Conservation (phyloP, 257 asterid genomes). For the Buddleja alternifolia region DNA sequence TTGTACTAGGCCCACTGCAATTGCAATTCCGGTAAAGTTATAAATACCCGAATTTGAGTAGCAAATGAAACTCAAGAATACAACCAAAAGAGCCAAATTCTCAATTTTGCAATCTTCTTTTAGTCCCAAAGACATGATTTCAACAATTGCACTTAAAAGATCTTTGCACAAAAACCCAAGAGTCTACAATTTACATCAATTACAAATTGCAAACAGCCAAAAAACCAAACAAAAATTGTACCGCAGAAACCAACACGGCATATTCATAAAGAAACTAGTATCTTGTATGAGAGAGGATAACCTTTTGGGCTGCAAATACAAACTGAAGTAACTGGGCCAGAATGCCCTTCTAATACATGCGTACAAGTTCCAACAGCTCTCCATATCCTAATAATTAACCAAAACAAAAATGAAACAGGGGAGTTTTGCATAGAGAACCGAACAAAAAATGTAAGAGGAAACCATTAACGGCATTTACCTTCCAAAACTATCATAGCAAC, state of each 20-base stretch:
- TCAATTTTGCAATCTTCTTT: not conserved
- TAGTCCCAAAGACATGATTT: not conserved
- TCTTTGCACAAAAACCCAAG: not conserved
- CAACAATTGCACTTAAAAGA: conserved; percentile 7
- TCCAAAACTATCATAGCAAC: conserved; percentile 93
- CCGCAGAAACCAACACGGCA: not conserved
- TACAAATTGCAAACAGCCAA: conserved; percentile 5
- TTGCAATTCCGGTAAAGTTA: conserved; percentile 6
- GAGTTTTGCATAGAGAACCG: not conserved
- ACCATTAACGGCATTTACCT: conserved; percentile 52
- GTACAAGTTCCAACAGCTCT: conserved; percentile 80
- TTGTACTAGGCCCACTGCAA: not conserved
- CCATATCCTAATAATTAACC: conserved; percentile 74
- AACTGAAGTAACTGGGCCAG: conserved; percentile 81
- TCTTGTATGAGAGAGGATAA: conserved; percentile 26
- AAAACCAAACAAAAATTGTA: not conserved
- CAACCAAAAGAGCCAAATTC: not conserved
- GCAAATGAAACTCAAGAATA: not conserved
- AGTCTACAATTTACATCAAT: not conserved
- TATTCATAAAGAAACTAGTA: not conserved
- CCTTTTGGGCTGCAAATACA: conserved; percentile 68
- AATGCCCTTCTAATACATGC: conserved; percentile 82
- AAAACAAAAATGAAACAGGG: conserved; percentile 21
- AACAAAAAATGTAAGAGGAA: conserved; percentile 5
- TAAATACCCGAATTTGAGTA: not conserved